A percentile compares a stretch with the other conserved stretches of the same genome.
phyloP scores from a whole-genome alignment of 768 basidiomycete genomes.

The Xanthoconium stramineum region DNA sequence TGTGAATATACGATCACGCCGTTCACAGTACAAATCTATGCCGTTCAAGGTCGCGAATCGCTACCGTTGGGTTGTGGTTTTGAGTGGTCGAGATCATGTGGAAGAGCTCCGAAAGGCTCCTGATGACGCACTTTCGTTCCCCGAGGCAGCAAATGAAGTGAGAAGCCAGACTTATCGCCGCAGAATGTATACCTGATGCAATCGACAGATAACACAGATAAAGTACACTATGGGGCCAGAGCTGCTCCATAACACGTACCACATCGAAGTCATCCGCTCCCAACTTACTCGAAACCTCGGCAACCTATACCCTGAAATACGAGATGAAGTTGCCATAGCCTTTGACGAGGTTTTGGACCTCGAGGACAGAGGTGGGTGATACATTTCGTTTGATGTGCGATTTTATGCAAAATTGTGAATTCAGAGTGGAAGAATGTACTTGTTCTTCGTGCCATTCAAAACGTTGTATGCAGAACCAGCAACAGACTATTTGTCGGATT shows the following conservation, averaged over 20 bases:
- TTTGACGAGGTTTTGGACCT: background rate
- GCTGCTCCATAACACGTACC: background rate
- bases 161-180: background rate
- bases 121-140: background rate
- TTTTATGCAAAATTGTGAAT: background rate
- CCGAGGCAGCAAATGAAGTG: background rate
- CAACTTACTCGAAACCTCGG: background rate
- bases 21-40: constrained; percentile 25
- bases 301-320: background rate
- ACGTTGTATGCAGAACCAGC: constrained; percentile 5
- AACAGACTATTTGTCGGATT: constrained; percentile 15
- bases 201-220: background rate
- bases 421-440: background rate
- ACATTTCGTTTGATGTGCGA: too few relatives aligned
- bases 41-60: constrained; percentile 31
- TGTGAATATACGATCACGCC: background rate
- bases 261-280: background rate
- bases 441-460: background rate
- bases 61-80: constrained; percentile 33
- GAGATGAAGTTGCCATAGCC: background rate
- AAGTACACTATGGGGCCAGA: background rate
- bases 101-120: background rate
- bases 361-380: background rate
- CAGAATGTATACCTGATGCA: background rate
- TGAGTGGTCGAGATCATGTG: background rate